Percentiles rank a stretch among this genome's conserved stretches.
phyloP scores from a whole-genome alignment of 225 moss, liverwort and hornwort genomes.

The Rhytidiadelphus loreus region DNA sequence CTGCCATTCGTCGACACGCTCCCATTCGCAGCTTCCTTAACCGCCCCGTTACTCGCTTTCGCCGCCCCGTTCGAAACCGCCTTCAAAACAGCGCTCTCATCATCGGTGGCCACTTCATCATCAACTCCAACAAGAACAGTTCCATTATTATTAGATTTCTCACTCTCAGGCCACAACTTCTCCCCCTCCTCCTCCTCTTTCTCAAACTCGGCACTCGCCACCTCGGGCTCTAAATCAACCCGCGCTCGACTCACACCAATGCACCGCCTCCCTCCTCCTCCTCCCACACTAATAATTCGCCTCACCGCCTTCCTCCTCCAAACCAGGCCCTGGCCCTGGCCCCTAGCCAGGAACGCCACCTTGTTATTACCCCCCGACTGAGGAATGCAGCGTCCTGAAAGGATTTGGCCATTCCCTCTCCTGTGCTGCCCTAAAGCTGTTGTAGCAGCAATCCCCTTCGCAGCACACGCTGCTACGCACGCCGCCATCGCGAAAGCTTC shows the following conservation, averaged over 20 bases:
- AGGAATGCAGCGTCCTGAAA: not conserved
- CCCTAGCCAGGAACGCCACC: not conserved
- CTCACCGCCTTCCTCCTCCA: not conserved
- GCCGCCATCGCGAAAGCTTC: conserved; percentile 21
- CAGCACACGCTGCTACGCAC: conserved; percentile 38
- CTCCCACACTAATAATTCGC: conserved; percentile 5
- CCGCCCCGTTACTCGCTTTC: not conserved
- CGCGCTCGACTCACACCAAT: conserved; percentile 9
- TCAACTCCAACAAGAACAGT: not conserved
- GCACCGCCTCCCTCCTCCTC: not conserved
- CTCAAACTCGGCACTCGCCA: conserved; percentile 12
- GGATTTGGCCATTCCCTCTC: not conserved
- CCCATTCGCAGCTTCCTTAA: conserved; percentile 2
- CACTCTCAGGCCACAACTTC: not conserved
- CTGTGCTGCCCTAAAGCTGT: not conserved
- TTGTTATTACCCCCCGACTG: not conserved
- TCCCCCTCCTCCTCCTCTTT: not conserved
- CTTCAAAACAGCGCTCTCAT: not conserved
- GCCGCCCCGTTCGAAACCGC: not conserved
- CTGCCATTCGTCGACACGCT: conserved; percentile 4
- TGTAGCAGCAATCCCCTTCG: not conserved
- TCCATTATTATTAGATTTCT: not conserved
- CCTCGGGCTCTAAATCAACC: conserved; percentile 4
- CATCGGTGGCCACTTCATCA: not conserved
- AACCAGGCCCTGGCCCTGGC: not conserved